Evolutionary conservation across 1,284 basidiomycete genomes (phyloP).

Genomic region (Boletus subluridellus): DNA sequence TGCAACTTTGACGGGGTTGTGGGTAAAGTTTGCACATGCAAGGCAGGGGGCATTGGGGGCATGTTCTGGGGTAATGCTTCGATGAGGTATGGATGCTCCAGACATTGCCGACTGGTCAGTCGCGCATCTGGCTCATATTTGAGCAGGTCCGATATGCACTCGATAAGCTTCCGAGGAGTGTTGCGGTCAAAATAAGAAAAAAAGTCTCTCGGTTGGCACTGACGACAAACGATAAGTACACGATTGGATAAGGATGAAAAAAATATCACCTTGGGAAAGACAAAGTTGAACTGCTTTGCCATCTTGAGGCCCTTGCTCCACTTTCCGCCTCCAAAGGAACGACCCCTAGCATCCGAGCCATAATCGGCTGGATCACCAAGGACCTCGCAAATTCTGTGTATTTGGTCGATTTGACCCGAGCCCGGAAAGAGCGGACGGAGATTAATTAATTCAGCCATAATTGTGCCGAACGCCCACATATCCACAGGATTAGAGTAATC

Average conservation of each 20-base stretch:
- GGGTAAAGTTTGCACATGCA: constrained; percentile 36
- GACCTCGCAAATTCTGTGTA: constrained; percentile 84
- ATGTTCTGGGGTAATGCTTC: constrained; percentile 66
- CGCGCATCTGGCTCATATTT: constrained; percentile 88
- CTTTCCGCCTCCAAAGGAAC: constrained; percentile 77
- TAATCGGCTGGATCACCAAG: constrained; percentile 93
- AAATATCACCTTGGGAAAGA: constrained; percentile 76
- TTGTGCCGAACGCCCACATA: constrained; percentile 99
- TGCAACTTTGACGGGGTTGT: constrained; percentile 38
- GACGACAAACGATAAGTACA: constrained; percentile 14
- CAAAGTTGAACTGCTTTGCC: constrained; percentile 83
- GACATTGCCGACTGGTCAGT: constrained; percentile 81
- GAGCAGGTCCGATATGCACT: constrained; percentile 90
- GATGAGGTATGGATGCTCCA: constrained; percentile 85
- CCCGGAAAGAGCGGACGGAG: constrained; percentile 98
- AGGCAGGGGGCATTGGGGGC: constrained; percentile 59
- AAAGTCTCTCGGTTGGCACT: constrained; percentile 78
- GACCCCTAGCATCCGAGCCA: constrained; percentile 70
- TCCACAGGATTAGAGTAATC: constrained; percentile 97
- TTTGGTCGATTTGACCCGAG: constrained; percentile 91
- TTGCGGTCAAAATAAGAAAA: constrained; percentile 74
- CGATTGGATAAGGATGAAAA: not conserved
- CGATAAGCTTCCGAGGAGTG: constrained; percentile 78
- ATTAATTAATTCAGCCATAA: constrained; percentile 95
- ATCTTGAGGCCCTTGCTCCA: constrained; percentile 87